Conservation (phyloP, 495 filamentous ascomycete species). For the Aspergillus bridgeri region DNA sequence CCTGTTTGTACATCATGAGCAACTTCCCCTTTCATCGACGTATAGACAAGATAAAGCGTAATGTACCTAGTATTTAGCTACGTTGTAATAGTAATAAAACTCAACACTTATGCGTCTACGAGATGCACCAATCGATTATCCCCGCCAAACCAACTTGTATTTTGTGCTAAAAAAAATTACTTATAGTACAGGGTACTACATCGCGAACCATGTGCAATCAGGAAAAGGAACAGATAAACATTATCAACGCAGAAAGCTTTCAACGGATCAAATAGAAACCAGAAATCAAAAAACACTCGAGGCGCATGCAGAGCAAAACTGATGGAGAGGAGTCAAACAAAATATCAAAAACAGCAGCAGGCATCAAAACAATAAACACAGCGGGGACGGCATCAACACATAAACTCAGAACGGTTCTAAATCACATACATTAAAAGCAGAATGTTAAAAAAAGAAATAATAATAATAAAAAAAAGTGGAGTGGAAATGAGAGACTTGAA, state of each 20-base stretch:
- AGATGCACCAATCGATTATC: not conserved
- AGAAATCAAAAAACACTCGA: constrained; percentile 11
- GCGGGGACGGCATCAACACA: constrained; percentile 27
- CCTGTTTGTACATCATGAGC: constrained; percentile 43
- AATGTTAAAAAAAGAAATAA: constrained; percentile 11
- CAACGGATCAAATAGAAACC: constrained; percentile 8
- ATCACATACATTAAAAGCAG: constrained; percentile 19
- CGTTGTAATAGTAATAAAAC: too few relatives aligned
- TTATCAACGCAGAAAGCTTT: constrained; percentile 12
- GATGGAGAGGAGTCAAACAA: constrained; percentile 11
- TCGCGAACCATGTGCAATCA: constrained; percentile 33
- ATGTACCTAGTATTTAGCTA: not conserved
- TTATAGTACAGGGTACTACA: constrained; percentile 45
- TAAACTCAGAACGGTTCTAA: constrained; percentile 23
- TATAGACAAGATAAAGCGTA: not conserved
- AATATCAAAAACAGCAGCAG: constrained; percentile 5
- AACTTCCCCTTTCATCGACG: not conserved
- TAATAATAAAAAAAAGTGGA: constrained; percentile 14
- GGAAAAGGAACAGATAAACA: constrained; percentile 19
- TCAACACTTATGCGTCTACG: too few relatives aligned
- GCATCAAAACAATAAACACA: constrained; percentile 3
- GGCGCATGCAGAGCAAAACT: constrained; percentile 10
- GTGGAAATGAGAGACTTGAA: constrained; percentile 20
- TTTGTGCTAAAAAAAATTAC: constrained; percentile 42
- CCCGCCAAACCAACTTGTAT: constrained; percentile 36